A percentile compares a stretch with the other conserved stretches of the same genome.
Evolutionary conservation across 345 rosid genomes (phyloP).

Genomic region (Salix caprea): DNA sequence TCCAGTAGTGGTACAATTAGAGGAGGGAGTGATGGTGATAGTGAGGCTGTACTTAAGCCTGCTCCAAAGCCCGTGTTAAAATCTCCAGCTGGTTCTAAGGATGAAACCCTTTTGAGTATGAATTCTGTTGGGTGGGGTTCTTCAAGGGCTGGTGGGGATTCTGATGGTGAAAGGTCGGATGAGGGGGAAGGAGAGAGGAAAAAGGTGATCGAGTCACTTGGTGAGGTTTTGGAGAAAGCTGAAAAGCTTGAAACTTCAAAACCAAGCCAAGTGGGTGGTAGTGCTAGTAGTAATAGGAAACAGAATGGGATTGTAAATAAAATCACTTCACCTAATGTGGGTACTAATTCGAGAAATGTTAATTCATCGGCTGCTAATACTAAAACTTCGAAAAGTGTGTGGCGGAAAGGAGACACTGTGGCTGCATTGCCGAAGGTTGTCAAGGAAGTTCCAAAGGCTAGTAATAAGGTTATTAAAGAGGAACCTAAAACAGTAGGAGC

Average conservation of each 20-base stretch:
- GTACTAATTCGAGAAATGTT: slow-evolving; percentile 28
- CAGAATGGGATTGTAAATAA: slow-evolving; percentile 33
- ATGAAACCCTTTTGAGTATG: slow-evolving; percentile 22
- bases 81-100: slow-evolving; percentile 36
- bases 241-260: slow-evolving; percentile 65
- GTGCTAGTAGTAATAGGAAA: slow-evolving; percentile 14
- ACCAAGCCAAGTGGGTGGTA: not conserved
- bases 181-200: slow-evolving; percentile 46
- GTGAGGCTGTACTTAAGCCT: slow-evolving; percentile 62
- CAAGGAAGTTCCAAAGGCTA: slow-evolving; percentile 46
- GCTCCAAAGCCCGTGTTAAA: slow-evolving; percentile 74
- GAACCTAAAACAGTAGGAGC: slow-evolving; percentile 26
- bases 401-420: slow-evolving; percentile 88
- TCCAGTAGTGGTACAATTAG: slow-evolving; percentile 35
- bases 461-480: slow-evolving; percentile 21
- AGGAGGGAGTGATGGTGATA: slow-evolving; percentile 34
- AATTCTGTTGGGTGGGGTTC: slow-evolving; percentile 40
- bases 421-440: slow-evolving; percentile 57
- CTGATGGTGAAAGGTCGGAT: not conserved
- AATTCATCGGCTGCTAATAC: slow-evolving; percentile 27
- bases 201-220: slow-evolving; percentile 77
- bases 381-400: slow-evolving; percentile 84
- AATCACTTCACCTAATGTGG: slow-evolving; percentile 25
- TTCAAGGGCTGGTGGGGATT: slow-evolving; percentile 11
- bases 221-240: slow-evolving; percentile 84